These are phyloP conservation scores for Aspergillus sp. DNA, from an alignment of 2,329 filamentous ascomycete genomes.

Conservation along the genomic window DNA sequence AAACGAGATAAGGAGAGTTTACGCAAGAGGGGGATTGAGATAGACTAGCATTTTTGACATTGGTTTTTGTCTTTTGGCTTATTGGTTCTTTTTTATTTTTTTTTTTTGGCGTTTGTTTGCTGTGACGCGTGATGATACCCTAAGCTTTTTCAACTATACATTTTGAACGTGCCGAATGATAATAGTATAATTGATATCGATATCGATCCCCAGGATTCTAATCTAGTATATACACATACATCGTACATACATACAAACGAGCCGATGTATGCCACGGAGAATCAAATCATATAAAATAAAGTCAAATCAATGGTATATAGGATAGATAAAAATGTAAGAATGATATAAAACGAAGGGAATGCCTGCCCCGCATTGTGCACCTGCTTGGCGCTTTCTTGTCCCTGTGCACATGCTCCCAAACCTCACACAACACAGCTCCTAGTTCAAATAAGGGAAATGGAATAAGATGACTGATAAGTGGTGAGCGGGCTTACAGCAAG, in stretches of 20 bases:
- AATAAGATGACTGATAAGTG: too few species aligned
- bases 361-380: too few species aligned
- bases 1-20: constrained; percentile 8
- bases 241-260: not conserved
- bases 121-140: not conserved
- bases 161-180: too few species aligned
- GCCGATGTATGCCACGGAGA: not conserved
- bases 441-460: too few species aligned
- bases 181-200: too few species aligned
- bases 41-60: not conserved
- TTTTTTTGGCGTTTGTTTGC: not conserved
- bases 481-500: not conserved
- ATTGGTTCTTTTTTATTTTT: not conserved
- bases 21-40: constrained; percentile 4
- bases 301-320: not conserved
- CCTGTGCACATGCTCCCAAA: too few species aligned
- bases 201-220: not conserved
- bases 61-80: not conserved
- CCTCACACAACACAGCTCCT: too few species aligned
- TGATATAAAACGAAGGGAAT: too few species aligned
- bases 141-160: not conserved
- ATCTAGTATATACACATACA: not conserved
- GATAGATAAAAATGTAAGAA: not conserved
- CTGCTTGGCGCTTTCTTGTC: too few species aligned
- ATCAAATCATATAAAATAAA: not conserved